Percentiles rank a stretch among this genome's conserved stretches.
phyloP scores from a whole-genome alignment of 441 rosid species.

The Croton setiger region DNA sequence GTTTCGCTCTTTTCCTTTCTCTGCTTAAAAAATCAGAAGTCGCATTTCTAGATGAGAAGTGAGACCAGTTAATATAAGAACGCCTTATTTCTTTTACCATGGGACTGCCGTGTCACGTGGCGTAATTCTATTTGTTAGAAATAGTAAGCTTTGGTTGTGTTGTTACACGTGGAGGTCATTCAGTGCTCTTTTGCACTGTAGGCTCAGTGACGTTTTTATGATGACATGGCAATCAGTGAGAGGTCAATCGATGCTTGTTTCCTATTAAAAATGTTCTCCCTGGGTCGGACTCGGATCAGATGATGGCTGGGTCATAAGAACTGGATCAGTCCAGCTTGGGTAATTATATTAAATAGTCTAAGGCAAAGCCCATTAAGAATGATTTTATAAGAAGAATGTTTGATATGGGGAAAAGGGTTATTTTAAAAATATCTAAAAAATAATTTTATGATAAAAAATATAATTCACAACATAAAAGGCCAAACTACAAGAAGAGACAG shows the following conservation, averaged over 20 bases:
- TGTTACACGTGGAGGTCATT: not conserved
- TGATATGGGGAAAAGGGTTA: too few relatives aligned
- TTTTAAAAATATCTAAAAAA: too few relatives aligned
- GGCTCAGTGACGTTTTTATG: constrained; percentile 15
- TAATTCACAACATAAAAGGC: too few relatives aligned
- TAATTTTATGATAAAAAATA: too few relatives aligned
- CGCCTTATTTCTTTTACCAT: not conserved
- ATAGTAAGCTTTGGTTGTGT: not conserved
- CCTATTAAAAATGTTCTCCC: too few relatives aligned
- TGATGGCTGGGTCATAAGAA: not conserved
- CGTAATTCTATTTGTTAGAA: not conserved
- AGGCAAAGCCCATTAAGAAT: too few relatives aligned
- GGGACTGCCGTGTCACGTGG: constrained; percentile 10
- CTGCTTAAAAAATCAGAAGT: not conserved
- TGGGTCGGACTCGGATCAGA: too few relatives aligned
- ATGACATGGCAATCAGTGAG: constrained; percentile 26
- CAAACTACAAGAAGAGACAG: too few relatives aligned
- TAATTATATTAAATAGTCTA: not conserved
- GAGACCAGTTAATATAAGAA: not conserved
- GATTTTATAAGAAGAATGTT: too few relatives aligned
- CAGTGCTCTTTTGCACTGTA: not conserved
- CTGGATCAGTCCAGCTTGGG: not conserved
- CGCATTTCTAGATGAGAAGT: not conserved
- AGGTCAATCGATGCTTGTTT: not conserved
- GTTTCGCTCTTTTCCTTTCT: not conserved